Evolutionary conservation across 179 eudicot species (phyloP).

Genomic region (Pouteria campechiana): DNA sequence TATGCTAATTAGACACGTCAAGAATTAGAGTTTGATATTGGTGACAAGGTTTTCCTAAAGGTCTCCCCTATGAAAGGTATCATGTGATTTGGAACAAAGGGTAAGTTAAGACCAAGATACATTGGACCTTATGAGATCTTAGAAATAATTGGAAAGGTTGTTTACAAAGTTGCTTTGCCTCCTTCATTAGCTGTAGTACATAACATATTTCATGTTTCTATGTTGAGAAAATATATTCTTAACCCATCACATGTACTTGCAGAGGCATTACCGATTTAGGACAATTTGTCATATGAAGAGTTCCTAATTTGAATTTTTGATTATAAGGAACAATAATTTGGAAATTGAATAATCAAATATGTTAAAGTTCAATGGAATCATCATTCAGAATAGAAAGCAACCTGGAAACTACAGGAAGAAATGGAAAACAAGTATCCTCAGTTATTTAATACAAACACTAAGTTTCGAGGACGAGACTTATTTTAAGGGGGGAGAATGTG

Average conservation of each 20-base stretch:
- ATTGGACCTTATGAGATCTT: conserved; percentile 8
- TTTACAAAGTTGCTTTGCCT: not conserved
- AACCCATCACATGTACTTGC: not conserved
- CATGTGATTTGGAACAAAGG: not conserved
- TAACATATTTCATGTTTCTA: conserved; percentile 1
- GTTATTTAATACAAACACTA: not conserved
- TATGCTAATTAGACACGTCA: not conserved
- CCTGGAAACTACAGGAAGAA: not conserved
- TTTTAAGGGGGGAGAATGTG: not conserved
- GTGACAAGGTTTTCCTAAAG: not conserved
- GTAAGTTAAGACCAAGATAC: conserved; percentile 4
- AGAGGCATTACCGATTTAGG: not conserved
- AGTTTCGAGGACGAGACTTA: not conserved
- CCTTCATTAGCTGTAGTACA: not conserved
- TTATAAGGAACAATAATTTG: not conserved
- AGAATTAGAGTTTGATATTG: not conserved
- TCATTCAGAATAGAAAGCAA: not conserved
- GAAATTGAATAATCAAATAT: not conserved
- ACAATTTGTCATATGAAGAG: not conserved
- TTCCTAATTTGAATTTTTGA: not conserved
- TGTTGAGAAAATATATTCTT: not conserved
- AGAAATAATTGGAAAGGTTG: not conserved
- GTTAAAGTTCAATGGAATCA: conserved; percentile 3
- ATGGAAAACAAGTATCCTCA: not conserved
- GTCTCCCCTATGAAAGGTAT: conserved; percentile 2